Percentiles rank a stretch among this genome's conserved stretches.
These are phyloP conservation scores for Chaetomium olivaceum DNA, from an alignment of 2,329 filamentous ascomycete genomes.

Conservation along the genomic window DNA sequence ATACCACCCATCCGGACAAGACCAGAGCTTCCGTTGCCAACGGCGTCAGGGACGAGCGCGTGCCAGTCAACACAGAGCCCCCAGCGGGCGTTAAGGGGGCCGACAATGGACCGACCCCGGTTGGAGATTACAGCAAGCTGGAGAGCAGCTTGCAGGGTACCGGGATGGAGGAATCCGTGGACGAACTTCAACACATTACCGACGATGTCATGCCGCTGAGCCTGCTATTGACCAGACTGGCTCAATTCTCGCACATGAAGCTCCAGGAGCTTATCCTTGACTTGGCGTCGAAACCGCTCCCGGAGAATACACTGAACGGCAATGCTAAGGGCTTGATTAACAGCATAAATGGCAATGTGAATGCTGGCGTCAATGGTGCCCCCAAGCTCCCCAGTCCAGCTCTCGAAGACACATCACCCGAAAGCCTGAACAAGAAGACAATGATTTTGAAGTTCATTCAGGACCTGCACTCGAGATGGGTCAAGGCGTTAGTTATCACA, in stretches of 20 bases:
- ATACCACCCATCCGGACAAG: slow-evolving; percentile 57
- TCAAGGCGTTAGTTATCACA: slow-evolving; percentile 86
- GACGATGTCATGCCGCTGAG: slow-evolving; percentile 75
- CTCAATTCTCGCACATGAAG: slow-evolving; percentile 80
- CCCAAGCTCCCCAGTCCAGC: slow-evolving; percentile 32
- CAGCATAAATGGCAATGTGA: neutral
- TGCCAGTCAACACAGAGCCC: slow-evolving; percentile 30
- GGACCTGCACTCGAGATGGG: slow-evolving; percentile 80
- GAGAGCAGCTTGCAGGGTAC: slow-evolving; percentile 30
- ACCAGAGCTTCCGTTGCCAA: slow-evolving; percentile 51
- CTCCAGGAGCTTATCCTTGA: slow-evolving; percentile 69
- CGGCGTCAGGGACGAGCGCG: slow-evolving; percentile 45
- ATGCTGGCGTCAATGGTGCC: slow-evolving; percentile 34
- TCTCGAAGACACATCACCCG: slow-evolving; percentile 59
- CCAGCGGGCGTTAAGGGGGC: slow-evolving; percentile 34
- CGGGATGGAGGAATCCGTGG: slow-evolving; percentile 59
- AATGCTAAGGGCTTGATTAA: slow-evolving; percentile 38
- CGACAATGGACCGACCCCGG: slow-evolving; percentile 32
- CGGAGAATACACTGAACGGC: slow-evolving; percentile 54
- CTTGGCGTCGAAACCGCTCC: slow-evolving; percentile 67
- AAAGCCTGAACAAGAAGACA: slow-evolving; percentile 75
- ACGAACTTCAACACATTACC: slow-evolving; percentile 70
- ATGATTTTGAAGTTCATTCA: slow-evolving; percentile 75
- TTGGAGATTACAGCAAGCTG: slow-evolving; percentile 23
- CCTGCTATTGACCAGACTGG: slow-evolving; percentile 72